Evolutionary conservation across 73 alveolate genomes (phyloP).

Genomic region (Uronychia binucleata): DNA sequence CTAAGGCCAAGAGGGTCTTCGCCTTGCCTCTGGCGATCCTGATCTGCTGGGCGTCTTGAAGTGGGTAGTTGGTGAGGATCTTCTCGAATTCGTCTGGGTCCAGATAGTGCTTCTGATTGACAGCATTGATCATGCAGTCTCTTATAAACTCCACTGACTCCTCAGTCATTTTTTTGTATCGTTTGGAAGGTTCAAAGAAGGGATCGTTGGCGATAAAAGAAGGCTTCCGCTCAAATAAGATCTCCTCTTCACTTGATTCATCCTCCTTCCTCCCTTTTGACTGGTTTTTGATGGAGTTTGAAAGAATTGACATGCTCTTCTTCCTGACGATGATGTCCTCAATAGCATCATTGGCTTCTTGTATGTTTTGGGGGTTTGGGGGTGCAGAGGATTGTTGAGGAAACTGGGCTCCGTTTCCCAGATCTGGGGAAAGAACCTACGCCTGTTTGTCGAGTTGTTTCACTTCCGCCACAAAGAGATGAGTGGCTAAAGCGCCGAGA

Average conservation of each 20-base stretch:
- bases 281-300: background rate
- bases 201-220: background rate
- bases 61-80: background rate
- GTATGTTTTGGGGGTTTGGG: background rate
- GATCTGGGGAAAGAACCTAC: no score
- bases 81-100: background rate
- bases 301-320: background rate
- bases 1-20: background rate
- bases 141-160: background rate
- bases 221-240: background rate
- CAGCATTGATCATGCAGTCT: background rate
- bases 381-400: no score
- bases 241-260: background rate
- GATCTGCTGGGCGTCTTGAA: background rate
- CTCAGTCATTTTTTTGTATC: background rate
- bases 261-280: background rate
- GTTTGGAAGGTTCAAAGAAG: background rate
- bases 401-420: no score
- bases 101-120: background rate
- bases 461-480: background rate
- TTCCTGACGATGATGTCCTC: background rate
- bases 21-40: background rate
- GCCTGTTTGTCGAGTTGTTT: background rate
- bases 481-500: background rate
- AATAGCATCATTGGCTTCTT: background rate